Conservation (phyloP, 768 basidiomycete genomes). For the Coprinopsis marcescibilis region DNA sequence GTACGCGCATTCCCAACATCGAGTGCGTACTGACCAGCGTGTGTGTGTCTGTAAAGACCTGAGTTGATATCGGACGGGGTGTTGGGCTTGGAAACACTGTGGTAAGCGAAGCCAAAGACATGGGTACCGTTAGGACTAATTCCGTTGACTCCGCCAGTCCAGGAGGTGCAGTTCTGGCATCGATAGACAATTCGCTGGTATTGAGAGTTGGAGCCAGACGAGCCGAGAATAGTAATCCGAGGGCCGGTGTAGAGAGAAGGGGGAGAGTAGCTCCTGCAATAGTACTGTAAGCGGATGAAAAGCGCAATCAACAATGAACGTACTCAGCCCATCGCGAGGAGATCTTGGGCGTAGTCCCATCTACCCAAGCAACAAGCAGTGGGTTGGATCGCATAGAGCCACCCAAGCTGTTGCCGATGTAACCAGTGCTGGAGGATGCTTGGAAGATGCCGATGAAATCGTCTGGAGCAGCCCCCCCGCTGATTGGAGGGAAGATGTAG, state of each 20-base stretch:
- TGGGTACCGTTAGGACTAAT: constrained; percentile 6
- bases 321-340: constrained; percentile 8
- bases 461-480: constrained; percentile 4
- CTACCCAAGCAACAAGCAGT: constrained; percentile 9
- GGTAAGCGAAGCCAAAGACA: constrained; percentile 11
- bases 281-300: background rate
- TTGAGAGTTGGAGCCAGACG: constrained; percentile 7
- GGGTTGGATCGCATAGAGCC: constrained; percentile 9
- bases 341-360: constrained; percentile 4
- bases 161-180: constrained; percentile 15
- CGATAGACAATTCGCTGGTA: constrained; percentile 14
- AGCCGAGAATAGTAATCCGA: constrained; percentile 7
- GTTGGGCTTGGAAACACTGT: constrained; percentile 11
- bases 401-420: constrained; percentile 10
- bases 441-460: constrained; percentile 13
- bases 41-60: constrained; percentile 5
- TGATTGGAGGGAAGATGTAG: constrained; percentile 10
- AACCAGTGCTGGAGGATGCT: constrained; percentile 7
- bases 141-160: constrained; percentile 10
- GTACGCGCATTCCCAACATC: constrained; percentile 2
- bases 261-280: background rate
- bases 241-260: constrained; percentile 5
- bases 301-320: background rate
- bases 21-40: constrained; percentile 5
- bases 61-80: constrained; percentile 6